Evolutionary conservation across 768 basidiomycete genomes (phyloP), one percentile per base, ranked within the genome.

Genomic region (Pleurotus cornucopiae): DNA sequence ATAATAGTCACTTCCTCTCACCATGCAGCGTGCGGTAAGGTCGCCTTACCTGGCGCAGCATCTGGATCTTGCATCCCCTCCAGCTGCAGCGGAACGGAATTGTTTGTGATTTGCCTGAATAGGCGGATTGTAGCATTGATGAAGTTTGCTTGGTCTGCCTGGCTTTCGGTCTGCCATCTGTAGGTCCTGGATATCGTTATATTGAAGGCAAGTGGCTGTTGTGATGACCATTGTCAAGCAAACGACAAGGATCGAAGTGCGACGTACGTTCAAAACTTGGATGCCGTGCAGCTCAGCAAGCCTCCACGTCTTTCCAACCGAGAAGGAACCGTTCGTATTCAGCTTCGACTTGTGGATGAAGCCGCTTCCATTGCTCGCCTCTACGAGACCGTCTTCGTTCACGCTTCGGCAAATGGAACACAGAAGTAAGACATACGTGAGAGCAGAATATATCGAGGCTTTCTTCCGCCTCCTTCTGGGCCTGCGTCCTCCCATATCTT

Each of bases 221-320:
- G 21, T 51, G 25, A 18, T 16, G 39, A 37, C n/a, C 18, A 57
- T 40, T 46, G 20, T 34, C 30, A 34, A 53, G 49, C 37, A 40
- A 39, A 46, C 12, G 23, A 16, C 13, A 43, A 63, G 45, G 16
- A 52, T 58, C 43, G 58, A 51, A 41, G 62, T 60, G 23, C 14
- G 38, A 75, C 86, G 65, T 68, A 96, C 94, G 66, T 78, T 80
- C 37, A 81, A 57, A 46, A 96, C 87, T 61, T 95, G 87, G 45
- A 99, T 67, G 39, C 74, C 84, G 59, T 89, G 82, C 62, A 98
- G 77, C 69, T 98, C 95, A 41, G 83, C 69, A 48, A 98, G 72
- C 58, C 76, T 80, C 97, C 97, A 99, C 1, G 96, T 93, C 76
- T 99, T 99, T 5, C 97, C 97, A 47, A 98, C 92, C 6, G 94